These are phyloP conservation scores for Tricholoma hemisulphureum DNA, from an alignment of 768 basidiomycete genomes.

Conservation along the genomic window DNA sequence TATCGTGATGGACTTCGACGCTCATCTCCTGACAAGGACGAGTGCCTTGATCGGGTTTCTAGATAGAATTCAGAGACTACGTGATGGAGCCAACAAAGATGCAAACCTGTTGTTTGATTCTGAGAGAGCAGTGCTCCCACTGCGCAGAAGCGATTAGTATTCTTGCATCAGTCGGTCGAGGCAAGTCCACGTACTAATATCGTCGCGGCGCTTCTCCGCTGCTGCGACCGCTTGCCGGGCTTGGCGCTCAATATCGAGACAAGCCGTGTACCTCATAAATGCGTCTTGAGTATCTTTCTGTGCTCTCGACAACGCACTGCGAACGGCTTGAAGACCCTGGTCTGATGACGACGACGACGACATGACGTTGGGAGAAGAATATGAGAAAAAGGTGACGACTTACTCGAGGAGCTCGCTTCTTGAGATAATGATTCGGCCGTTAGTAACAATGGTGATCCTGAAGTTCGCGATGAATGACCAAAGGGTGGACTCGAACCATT, in stretches of 20 bases:
- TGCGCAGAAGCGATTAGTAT: conserved; percentile 24
- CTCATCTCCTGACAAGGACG: conserved; percentile 51
- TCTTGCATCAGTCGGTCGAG: conserved; percentile 5
- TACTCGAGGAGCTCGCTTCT: conserved; percentile 62
- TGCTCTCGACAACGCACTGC: conserved; percentile 57
- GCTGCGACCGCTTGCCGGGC: conserved; percentile 61
- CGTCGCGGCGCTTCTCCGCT: conserved; percentile 71
- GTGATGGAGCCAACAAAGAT: conserved; percentile 10
- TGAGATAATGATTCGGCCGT: conserved; percentile 53
- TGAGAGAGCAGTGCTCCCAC: conserved; percentile 48
- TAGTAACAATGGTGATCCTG: conserved; percentile 51
- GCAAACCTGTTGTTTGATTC: conserved; percentile 39
- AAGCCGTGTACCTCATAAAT: conserved; percentile 66
- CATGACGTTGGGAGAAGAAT: not conserved
- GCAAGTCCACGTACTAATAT: conserved; percentile 43
- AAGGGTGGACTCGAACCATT: conserved; percentile 37
- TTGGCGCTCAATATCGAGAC: conserved; percentile 64
- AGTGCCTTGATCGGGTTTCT: conserved; percentile 50
- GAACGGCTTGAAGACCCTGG: conserved; percentile 61
- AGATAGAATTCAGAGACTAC: conserved; percentile 17
- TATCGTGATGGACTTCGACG: conserved; percentile 45
- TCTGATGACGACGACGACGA: conserved; percentile 37
- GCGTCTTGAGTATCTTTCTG: conserved; percentile 74
- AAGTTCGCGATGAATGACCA: conserved; percentile 40
- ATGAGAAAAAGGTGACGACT: conserved; percentile 18